A percentile compares a stretch with the other conserved stretches of the same genome.
Conservation (phyloP, 805 yeast genomes). For the Blastobotrys parvus region DNA sequence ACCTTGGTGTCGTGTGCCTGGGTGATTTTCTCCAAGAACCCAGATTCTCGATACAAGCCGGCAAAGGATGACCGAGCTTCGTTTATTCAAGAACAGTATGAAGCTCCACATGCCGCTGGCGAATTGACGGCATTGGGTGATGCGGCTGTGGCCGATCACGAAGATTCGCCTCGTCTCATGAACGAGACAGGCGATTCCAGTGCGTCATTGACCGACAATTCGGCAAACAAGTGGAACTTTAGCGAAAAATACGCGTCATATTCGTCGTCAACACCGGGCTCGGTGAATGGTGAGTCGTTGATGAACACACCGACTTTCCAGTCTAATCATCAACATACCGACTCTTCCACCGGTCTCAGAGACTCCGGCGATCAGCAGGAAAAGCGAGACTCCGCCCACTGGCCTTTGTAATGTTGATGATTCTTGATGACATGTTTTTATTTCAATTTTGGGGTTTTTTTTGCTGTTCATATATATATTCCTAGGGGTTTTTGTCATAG, state of each 20-base stretch:
- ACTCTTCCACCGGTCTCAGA: slow-evolving; percentile 1
- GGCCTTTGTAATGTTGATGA: background rate
- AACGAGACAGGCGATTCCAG: background rate
- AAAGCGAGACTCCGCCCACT: background rate
- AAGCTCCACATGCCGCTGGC: slow-evolving; percentile 29
- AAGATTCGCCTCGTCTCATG: slow-evolving; percentile 28
- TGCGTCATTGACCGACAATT: background rate
- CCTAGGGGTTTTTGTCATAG: too few relatives aligned
- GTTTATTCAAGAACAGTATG: slow-evolving; percentile 41
- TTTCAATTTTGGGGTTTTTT: too few relatives aligned
- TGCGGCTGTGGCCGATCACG: slow-evolving; percentile 76
- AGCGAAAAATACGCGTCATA: slow-evolving; percentile 1
- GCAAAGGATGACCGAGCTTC: slow-evolving; percentile 90
- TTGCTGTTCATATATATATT: too few relatives aligned
- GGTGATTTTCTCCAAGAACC: slow-evolving; percentile 68
- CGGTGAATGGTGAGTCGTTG: background rate
- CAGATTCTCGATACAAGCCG: slow-evolving; percentile 81
- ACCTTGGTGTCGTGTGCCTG: slow-evolving; percentile 58
- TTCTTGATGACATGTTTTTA: too few relatives aligned
- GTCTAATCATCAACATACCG: background rate
- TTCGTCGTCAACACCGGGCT: slow-evolving; percentile 2
- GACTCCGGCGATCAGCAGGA: background rate
- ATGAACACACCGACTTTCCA: background rate
- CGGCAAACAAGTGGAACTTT: background rate
- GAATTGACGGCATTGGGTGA: slow-evolving; percentile 62